Conservation (phyloP, 768 basidiomycete species). For the Hygrophorus pudorinus region DNA sequence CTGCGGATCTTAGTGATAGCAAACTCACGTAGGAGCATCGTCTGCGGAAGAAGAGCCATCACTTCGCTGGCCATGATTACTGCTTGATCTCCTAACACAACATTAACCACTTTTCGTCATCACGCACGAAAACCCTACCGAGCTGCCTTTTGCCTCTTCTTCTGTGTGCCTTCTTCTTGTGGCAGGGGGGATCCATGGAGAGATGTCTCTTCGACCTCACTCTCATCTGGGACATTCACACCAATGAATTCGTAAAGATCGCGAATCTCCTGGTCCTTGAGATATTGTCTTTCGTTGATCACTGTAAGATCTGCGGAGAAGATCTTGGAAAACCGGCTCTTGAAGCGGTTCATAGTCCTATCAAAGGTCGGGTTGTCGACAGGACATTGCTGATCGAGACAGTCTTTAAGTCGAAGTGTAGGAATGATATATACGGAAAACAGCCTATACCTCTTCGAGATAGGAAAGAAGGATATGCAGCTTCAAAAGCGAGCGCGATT, state of each 20-base stretch:
- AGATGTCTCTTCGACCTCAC: too few species aligned
- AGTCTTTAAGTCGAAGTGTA: conserved; percentile 3
- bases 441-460: conserved; percentile 33
- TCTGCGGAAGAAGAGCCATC: too few species aligned
- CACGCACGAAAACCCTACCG: too few species aligned
- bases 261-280: conserved; percentile 31
- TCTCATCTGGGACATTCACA: conserved; percentile 2
- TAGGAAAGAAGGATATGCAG: conserved; percentile 39
- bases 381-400: conserved; percentile 41
- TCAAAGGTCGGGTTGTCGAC: conserved; percentile 43
- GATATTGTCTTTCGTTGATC: conserved; percentile 24
- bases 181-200: too few species aligned
- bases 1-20: too few species aligned
- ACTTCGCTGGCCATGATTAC: too few species aligned
- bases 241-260: conserved; percentile 34
- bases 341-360: conserved; percentile 51
- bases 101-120: too few species aligned
- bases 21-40: too few species aligned
- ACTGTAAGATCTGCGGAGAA: conserved; percentile 32
- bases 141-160: too few species aligned
- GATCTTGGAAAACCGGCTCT: conserved; percentile 30
- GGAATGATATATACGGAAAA: conserved; percentile 2
- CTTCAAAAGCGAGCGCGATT: conserved; percentile 31
- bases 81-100: too few species aligned
- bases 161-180: too few species aligned